These are phyloP conservation scores for Chlorella sp. DNA, from an alignment of 139 green algal species.

Conservation along the genomic window DNA sequence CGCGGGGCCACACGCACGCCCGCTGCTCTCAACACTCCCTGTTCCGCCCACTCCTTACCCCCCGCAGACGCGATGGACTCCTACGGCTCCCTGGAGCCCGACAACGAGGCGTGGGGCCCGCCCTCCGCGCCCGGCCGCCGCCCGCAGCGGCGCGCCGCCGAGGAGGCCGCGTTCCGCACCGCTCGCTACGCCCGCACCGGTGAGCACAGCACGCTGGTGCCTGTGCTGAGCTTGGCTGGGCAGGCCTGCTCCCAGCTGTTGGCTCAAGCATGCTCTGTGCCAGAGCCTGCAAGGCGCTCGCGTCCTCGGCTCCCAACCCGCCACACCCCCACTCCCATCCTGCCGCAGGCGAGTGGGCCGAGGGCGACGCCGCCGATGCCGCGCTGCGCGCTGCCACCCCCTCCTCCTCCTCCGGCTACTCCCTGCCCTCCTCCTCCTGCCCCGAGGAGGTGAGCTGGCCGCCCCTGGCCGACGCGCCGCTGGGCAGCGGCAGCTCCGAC, in stretches of 20 bases:
- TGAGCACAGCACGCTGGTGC: conserved; percentile 1
- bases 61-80: conserved; percentile 17
- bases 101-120: conserved; percentile 7
- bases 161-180: conserved; percentile 48
- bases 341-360: conserved; percentile 5
- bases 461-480: conserved; percentile 7
- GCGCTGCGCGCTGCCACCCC: conserved; percentile 16
- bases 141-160: conserved; percentile 44
- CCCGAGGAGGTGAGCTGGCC: conserved; percentile 68
- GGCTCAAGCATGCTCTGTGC: too few relatives aligned
- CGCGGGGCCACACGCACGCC: too few relatives aligned
- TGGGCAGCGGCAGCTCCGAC: conserved; percentile 36
- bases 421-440: conserved; percentile 52
- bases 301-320: too few relatives aligned
- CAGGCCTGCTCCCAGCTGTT: too few relatives aligned
- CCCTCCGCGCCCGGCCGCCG: background rate
- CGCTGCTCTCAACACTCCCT: too few relatives aligned
- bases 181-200: conserved; percentile 50
- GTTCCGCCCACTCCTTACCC: too few relatives aligned
- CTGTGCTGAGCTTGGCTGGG: too few relatives aligned
- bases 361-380: background rate
- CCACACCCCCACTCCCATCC: background rate
- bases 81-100: conserved; percentile 35
- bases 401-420: conserved; percentile 19
- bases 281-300: too few relatives aligned